A percentile compares a stretch with the other conserved stretches of the same genome.
Conservation (phyloP, 2,329 filamentous ascomycete genomes). For the Talaromyces sp. region DNA sequence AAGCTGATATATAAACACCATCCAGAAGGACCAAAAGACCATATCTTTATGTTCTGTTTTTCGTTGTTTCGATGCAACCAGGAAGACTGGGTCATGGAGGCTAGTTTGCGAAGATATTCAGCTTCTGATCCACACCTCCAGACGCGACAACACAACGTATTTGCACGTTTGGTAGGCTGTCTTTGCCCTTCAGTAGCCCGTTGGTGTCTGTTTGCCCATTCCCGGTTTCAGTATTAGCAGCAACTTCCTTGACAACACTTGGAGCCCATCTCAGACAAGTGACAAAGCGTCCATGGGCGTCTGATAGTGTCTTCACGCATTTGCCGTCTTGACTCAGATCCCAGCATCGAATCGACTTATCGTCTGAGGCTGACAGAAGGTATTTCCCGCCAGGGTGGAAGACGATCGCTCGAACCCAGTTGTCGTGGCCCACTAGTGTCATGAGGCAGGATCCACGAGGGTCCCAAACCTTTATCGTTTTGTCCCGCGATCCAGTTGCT, state of each 20-base stretch:
- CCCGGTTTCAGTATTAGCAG: conserved; percentile 17
- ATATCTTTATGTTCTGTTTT: neutral
- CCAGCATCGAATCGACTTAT: conserved; percentile 92
- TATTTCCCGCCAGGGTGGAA: conserved; percentile 94
- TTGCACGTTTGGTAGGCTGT: conserved; percentile 14
- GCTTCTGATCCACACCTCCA: conserved; percentile 75
- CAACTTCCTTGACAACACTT: conserved; percentile 59
- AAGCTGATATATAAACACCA: conserved; percentile 3
- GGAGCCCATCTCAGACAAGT: conserved; percentile 87
- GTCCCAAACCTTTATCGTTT: conserved; percentile 87
- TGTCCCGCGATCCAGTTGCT: conserved; percentile 84
- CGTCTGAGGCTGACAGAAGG: conserved; percentile 77
- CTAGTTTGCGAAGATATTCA: conserved; percentile 66
- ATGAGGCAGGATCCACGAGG: conserved; percentile 78
- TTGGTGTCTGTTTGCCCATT: conserved; percentile 39
- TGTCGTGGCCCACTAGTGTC: conserved; percentile 82
- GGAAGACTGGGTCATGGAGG: neutral
- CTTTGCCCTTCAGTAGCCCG: conserved; percentile 51
- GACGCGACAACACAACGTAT: conserved; percentile 85
- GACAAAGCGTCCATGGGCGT: conserved; percentile 79
- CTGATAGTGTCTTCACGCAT: conserved; percentile 75
- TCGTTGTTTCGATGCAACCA: neutral
- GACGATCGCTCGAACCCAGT: conserved; percentile 81
- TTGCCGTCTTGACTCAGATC: conserved; percentile 86
- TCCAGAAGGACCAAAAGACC: neutral